Base-by-base conservation (phyloP, 2,329 filamentous ascomycete species). In the Exserohilum turcica region DNA sequence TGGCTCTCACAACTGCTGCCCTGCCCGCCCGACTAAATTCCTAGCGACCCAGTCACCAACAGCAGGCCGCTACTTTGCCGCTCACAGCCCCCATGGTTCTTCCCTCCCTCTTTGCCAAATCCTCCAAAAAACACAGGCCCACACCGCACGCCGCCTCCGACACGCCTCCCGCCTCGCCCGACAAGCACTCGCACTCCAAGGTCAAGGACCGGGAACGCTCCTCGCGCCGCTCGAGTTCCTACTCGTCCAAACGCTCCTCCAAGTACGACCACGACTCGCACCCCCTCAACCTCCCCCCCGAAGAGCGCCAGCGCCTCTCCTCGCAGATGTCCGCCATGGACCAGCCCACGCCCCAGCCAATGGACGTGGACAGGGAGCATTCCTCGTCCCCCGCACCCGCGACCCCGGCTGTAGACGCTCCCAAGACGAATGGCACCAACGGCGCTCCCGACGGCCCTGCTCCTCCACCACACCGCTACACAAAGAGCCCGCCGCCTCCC, bases 241-340 rank as follows among this genome's bases (percentile, higher is more conserved):
- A 67, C 61, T 71, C 69, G 47, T 68, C 64, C 56, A 68, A 65
- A 63, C 72, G 70, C 56, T 73, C 75, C 59, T 72, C 75, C 68
- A 68, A 65, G 57, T 72, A 73, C 68, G 86, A 90, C 71, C 81
- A 81, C 60, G 84, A 93, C 72, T 88, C 86, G 2, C 92, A 97
- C 75, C 93, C 93, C 33, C 83, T 97, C 46, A 97, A 97, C 70
- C 85, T 96, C 18, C 91, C 89, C 2, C 92, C 92, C 40, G 92
- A 96, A 79, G 88, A 96, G 82, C 84, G 91, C 68, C 89, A 90
- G 74, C 86, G 90, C 58, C 77, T 90, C 52, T 91, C 88, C 43
- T 77, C 88, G 40, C 82, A 82, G 64, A 81, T 91, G 58, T 87
- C 87, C 60, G 81, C 78, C 68, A 74, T 75, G 68, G 83, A 86